Base-by-base conservation (phyloP, 1,284 basidiomycete genomes). In the Ustilago tritici region DNA sequence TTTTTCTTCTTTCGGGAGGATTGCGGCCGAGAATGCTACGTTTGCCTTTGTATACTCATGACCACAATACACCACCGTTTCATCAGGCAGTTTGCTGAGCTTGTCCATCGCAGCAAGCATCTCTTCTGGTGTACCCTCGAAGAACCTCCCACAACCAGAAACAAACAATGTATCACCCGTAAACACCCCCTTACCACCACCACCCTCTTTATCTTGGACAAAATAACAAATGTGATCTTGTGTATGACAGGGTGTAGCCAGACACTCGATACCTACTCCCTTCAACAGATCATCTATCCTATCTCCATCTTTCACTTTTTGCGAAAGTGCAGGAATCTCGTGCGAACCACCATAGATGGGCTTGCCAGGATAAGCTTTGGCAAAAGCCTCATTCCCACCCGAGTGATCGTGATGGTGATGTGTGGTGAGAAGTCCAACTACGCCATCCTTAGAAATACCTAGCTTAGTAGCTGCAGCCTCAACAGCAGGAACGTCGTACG, bases 131-230 rank as follows among this genome's bases (percentile, higher is more conserved):
- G 90, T 92, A 47, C 95, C 95, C 87, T 98, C 95, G 83, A 98
- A 98, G 90, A 98, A 98, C 8, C 95, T 91, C n/a, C 96, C 96
- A 84, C 93, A 96, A 8, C 95, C 95, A 4, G 78, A 94, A 74
- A 94, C 90, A 88, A 99, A 98, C 57, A 99, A 91, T 0, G 96
- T 98, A 85, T 99, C 96, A 15, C 90, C 95, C 0, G 96, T 98
- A 87, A 99, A 97, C 28, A 98, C 94, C 15, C 89, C 93, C 36
- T 87, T 86, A 80, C 49, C 34, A 4, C 49, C 36, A 4, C 59
- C 38, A 41, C 88, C 77, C 87, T 90, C 88, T 41, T 31, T 78
- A 87, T 90, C 89, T 46, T 92, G 92, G 63, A 92, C 89, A 86
- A 92, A 90, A 88, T 92, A 98, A 88, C 93, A 96, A 83, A 96